Percentiles rank a stretch among this genome's conserved stretches.
phyloP scores from a whole-genome alignment of 2,329 filamentous ascomycete genomes.

The Beauveria asiatica region DNA sequence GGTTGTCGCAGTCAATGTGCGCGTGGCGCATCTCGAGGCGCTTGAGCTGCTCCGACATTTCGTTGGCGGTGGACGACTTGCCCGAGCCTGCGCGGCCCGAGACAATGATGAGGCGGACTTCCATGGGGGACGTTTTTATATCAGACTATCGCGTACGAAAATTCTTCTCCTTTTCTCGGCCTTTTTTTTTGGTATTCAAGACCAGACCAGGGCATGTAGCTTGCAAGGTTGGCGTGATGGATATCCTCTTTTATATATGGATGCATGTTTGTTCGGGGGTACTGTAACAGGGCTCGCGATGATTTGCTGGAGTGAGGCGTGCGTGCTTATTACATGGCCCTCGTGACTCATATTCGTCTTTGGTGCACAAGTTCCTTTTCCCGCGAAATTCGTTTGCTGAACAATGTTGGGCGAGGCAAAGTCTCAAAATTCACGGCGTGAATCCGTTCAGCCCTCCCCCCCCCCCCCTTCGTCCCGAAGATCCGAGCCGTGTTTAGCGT shows the following conservation, averaged over 20 bases:
- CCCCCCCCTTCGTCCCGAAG: background rate
- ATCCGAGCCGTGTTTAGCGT: background rate
- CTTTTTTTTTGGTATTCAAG: background rate
- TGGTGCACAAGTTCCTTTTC: too few relatives aligned
- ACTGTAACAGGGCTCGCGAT: background rate
- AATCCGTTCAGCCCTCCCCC: background rate
- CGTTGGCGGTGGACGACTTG: slow-evolving; percentile 11
- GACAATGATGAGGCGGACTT: slow-evolving; percentile 12
- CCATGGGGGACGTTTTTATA: background rate
- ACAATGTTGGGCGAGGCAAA: background rate
- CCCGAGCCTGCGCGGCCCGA: slow-evolving; percentile 14
- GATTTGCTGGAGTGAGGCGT: background rate
- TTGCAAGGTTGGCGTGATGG: background rate
- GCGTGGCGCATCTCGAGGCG: slow-evolving; percentile 11
- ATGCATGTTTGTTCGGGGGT: background rate
- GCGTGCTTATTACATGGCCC: background rate
- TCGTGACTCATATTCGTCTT: background rate
- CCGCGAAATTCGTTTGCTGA: background rate
- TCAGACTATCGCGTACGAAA: too few relatives aligned
- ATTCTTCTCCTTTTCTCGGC: background rate
- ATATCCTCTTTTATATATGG: slow-evolving; percentile 6
- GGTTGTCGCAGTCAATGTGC: slow-evolving; percentile 13
- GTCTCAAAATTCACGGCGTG: background rate
- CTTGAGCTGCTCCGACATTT: slow-evolving; percentile 13
- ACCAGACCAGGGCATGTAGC: background rate